Percentiles rank a stretch among this genome's conserved stretches.
phyloP scores from a whole-genome alignment of 2,329 filamentous ascomycete genomes.

The Dothidotthia symphoricarpi region DNA sequence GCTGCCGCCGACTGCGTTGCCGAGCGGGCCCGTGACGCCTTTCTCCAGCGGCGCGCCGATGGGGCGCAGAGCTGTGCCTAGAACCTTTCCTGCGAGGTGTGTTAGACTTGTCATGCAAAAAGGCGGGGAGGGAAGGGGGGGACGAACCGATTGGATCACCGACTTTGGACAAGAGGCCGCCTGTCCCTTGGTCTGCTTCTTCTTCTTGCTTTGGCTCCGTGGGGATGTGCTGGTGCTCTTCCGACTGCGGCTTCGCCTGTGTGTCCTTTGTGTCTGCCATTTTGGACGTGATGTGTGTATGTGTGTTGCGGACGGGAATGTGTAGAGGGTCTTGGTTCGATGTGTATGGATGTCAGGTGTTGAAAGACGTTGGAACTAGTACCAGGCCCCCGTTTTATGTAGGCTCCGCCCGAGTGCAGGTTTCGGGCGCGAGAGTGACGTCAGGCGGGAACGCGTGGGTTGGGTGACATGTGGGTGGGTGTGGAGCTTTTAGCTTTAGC shows the following conservation, averaged over 20 bases:
- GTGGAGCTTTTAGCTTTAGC: too few relatives aligned
- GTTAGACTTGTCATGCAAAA: constrained; percentile 5
- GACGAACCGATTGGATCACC: constrained; percentile 35
- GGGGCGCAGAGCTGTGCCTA: constrained; percentile 40
- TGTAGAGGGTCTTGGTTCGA: too few relatives aligned
- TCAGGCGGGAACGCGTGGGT: too few relatives aligned
- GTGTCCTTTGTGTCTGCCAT: constrained; percentile 13
- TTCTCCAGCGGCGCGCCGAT: constrained; percentile 41
- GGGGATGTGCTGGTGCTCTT: constrained; percentile 32
- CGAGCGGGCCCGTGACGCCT: constrained; percentile 38
- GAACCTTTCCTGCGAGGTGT: constrained; percentile 32
- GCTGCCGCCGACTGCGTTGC: constrained; percentile 37
- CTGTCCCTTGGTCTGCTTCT: constrained; percentile 23
- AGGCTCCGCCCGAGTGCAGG: too few relatives aligned
- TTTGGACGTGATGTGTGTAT: background rate
- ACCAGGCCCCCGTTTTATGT: too few relatives aligned
- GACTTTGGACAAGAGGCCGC: constrained; percentile 30
- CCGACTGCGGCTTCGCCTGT: constrained; percentile 12
- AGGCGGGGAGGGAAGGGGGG: background rate
- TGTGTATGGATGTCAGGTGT: too few relatives aligned
- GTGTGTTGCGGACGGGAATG: too few relatives aligned
- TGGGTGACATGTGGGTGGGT: too few relatives aligned
- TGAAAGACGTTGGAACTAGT: too few relatives aligned
- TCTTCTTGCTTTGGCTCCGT: constrained; percentile 14
- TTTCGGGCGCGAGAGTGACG: too few relatives aligned